Evolutionary conservation across 2,329 filamentous ascomycete genomes (phyloP).

Genomic region (Hortaea sp.): DNA sequence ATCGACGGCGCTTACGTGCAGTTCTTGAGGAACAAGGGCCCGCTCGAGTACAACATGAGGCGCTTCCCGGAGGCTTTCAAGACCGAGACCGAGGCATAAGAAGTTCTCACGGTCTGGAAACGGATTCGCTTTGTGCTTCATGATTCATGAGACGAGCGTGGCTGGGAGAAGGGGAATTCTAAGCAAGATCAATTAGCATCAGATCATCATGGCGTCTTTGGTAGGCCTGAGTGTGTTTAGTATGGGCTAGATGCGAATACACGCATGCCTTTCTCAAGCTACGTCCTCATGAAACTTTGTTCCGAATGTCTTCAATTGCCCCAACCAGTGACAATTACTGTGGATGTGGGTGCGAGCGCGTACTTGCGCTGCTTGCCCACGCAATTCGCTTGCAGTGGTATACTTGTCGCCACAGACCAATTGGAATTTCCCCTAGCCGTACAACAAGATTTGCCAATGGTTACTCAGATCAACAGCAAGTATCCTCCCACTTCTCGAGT

Average conservation of each 20-base stretch:
- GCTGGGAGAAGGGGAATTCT: not conserved
- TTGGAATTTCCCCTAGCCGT: too few relatives aligned
- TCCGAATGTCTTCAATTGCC: too few relatives aligned
- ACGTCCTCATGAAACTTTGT: not conserved
- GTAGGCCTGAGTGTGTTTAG: not conserved
- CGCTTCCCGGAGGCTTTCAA: constrained; percentile 89
- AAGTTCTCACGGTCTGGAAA: too few relatives aligned
- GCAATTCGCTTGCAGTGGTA: too few relatives aligned
- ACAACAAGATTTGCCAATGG: too few relatives aligned
- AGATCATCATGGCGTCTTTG: not conserved
- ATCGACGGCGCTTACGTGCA: constrained; percentile 99
- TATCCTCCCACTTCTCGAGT: too few relatives aligned
- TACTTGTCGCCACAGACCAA: too few relatives aligned
- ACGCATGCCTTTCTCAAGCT: not conserved
- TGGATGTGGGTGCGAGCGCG: too few relatives aligned
- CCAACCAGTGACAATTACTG: not conserved
- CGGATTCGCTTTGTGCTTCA: not conserved
- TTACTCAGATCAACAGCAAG: too few relatives aligned
- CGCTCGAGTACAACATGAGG: constrained; percentile 75
- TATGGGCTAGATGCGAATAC: not conserved
- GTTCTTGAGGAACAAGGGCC: constrained; percentile 93
- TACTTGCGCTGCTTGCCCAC: too few relatives aligned
- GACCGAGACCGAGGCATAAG: constrained; percentile 22
- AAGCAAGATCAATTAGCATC: not conserved
- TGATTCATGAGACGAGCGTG: not conserved